Conservation (phyloP, 371 early-diverging fungal genomes). For the Vairimorpha necatrix region DNA sequence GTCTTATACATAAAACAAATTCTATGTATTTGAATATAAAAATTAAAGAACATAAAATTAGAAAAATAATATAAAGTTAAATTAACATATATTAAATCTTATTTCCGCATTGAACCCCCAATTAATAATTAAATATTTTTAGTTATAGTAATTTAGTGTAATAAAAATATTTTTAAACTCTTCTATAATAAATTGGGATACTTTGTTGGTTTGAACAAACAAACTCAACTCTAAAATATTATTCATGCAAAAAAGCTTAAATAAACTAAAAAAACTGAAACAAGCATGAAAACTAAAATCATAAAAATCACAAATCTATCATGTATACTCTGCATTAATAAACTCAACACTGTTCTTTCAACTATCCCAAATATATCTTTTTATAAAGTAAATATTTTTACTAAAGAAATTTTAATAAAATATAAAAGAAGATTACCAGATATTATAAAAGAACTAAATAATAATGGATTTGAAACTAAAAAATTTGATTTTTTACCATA, state of each 20-base stretch:
- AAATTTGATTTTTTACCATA: neutral
- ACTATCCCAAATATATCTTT: neutral
- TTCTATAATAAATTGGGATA: too few relatives aligned
- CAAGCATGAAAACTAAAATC: conserved; percentile 14
- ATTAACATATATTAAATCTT: too few relatives aligned
- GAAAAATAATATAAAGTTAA: too few relatives aligned
- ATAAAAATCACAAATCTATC: conserved; percentile 3
- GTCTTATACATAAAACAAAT: too few relatives aligned
- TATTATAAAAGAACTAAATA: neutral
- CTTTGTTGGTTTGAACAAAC: too few relatives aligned
- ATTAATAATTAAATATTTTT: too few relatives aligned
- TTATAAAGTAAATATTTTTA: neutral
- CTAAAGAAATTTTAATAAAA: conserved; percentile 15
- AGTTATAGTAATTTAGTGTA: too few relatives aligned
- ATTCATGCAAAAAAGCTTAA: conserved; percentile 3
- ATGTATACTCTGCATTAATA: neutral
- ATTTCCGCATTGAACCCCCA: too few relatives aligned
- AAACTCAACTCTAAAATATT: too few relatives aligned
- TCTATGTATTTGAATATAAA: too few relatives aligned
- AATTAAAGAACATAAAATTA: too few relatives aligned
- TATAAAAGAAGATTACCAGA: neutral
- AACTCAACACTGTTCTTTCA: neutral
- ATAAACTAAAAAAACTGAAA: neutral
- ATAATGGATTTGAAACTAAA: neutral
- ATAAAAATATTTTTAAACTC: too few relatives aligned